phyloP scores from a whole-genome alignment of 345 rosid genomes.

The Kernera saxatilis region DNA sequence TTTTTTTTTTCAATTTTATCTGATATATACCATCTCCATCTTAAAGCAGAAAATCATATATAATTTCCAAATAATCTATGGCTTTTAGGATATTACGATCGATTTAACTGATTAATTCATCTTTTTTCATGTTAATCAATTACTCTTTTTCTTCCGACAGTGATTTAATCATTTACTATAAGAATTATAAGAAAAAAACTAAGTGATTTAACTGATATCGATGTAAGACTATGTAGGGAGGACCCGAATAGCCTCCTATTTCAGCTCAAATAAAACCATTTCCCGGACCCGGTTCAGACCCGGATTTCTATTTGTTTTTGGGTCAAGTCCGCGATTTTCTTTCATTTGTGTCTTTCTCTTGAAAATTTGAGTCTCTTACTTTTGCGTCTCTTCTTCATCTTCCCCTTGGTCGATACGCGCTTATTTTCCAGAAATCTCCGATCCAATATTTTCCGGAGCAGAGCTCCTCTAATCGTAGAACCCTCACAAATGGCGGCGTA shows the following conservation, averaged over 20 bases:
- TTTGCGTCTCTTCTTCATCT: not conserved
- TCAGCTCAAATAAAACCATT: too few species aligned
- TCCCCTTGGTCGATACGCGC: not conserved
- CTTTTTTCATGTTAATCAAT: too few species aligned
- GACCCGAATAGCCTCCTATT: too few species aligned
- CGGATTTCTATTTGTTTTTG: too few species aligned
- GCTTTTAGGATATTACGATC: not conserved
- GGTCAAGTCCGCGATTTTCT: not conserved
- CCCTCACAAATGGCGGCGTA: conserved; percentile 43
- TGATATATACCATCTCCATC: not conserved
- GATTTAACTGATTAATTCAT: too few species aligned
- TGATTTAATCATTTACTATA: too few species aligned
- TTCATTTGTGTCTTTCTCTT: not conserved
- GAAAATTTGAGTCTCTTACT: not conserved
- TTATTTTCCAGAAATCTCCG: not conserved
- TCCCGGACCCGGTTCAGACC: not conserved
- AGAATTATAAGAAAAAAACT: too few species aligned
- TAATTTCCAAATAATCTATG: not conserved
- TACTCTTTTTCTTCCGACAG: too few species aligned
- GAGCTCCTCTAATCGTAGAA: not conserved
- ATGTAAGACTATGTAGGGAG: too few species aligned
- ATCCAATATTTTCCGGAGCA: not conserved
- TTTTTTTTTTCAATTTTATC: not conserved
- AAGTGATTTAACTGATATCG: too few species aligned
- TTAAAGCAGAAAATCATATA: not conserved